Conservation (phyloP, 805 yeast genomes). For the Hanseniaspora hatyaiensis region DNA sequence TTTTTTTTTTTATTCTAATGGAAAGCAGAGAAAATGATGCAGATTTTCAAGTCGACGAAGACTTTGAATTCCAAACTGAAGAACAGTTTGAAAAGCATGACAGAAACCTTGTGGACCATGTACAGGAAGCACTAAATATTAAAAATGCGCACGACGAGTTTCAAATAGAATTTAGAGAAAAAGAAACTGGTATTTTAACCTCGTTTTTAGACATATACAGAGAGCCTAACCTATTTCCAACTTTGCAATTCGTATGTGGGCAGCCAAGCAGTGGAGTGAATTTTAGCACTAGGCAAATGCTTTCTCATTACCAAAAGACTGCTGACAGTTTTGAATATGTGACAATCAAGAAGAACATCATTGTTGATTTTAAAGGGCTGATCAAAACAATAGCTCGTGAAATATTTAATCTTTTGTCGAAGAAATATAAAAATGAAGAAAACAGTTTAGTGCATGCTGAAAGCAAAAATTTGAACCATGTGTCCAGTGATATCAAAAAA, state of each 20-base stretch:
- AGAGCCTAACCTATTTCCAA: conserved; percentile 1
- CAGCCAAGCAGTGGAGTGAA: conserved; percentile 7
- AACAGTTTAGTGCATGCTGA: too few species aligned
- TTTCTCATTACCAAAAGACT: background rate
- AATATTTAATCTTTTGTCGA: background rate
- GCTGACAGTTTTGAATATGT: conserved; percentile 2
- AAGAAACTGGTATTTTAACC: background rate
- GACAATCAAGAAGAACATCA: conserved; percentile 1
- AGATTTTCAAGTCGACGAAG: too few species aligned
- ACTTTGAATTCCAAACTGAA: too few species aligned
- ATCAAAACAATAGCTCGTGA: conserved; percentile 8
- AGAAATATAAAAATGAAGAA: background rate
- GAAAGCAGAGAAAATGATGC: too few species aligned
- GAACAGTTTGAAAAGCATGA: background rate
- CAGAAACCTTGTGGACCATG: background rate
- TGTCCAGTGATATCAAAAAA: background rate
- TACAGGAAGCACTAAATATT: background rate
- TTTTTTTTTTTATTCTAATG: too few species aligned
- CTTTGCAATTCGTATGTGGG: conserved; percentile 4
- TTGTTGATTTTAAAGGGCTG: conserved; percentile 12
- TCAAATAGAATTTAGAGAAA: background rate
- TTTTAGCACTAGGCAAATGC: background rate
- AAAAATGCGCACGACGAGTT: background rate
- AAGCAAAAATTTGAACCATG: background rate
- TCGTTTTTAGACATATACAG: conserved; percentile 8